Evolutionary conservation across 768 basidiomycete species (phyloP).

Genomic region (Rhodosporidiobolus sp.): DNA sequence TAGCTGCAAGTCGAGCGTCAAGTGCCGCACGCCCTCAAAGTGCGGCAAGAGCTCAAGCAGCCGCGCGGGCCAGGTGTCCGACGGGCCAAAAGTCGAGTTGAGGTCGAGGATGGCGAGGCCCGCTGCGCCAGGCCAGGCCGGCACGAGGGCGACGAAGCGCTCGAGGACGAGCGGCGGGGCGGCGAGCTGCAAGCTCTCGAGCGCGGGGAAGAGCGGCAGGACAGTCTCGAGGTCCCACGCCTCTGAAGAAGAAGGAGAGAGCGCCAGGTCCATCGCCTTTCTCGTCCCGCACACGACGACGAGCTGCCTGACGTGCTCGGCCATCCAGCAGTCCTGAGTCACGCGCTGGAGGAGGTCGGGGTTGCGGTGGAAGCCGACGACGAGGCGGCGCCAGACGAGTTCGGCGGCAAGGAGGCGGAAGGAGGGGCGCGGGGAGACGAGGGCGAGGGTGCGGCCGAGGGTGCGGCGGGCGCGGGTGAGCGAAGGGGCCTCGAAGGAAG

Average conservation of each 20-base stretch:
- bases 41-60: neutral
- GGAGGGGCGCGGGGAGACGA: neutral
- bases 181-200: neutral
- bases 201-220: neutral
- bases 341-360: neutral
- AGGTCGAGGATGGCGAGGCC: slow-evolving; percentile 1
- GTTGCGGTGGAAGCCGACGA: slow-evolving; percentile 16
- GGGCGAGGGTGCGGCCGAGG: slow-evolving; percentile 3
- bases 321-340: neutral
- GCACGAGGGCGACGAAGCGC: neutral
- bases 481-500: neutral
- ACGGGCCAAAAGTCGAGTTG: neutral
- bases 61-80: neutral
- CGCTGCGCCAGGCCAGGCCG: neutral
- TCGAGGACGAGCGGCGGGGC: neutral
- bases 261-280: neutral
- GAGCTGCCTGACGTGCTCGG: neutral
- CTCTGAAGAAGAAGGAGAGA: no score
- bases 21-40: neutral
- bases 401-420: neutral
- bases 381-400: slow-evolving; percentile 9
- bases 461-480: neutral
- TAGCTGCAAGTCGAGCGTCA: neutral
- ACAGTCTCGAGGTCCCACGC: neutral
- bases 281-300: neutral